These are phyloP conservation scores for Russula sp. DNA, from an alignment of 768 basidiomycete species.

Conservation along the genomic window DNA sequence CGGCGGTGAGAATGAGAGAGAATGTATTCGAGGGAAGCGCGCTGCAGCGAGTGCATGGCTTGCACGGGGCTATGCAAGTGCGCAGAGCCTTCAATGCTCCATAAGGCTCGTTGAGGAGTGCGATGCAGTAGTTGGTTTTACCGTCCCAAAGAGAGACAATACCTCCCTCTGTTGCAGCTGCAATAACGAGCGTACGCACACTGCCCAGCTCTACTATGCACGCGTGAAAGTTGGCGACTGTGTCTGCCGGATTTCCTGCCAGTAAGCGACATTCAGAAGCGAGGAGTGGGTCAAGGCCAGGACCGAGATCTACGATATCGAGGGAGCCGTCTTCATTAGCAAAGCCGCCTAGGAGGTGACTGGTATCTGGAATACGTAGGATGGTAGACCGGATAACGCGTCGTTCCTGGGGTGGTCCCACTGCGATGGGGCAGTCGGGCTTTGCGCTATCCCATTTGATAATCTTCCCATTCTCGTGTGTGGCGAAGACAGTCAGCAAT, in stretches of 20 bases:
- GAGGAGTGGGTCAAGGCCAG: conserved; percentile 31
- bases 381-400: conserved; percentile 43
- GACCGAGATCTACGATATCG: conserved; percentile 50
- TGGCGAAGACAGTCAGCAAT: conserved; percentile 22
- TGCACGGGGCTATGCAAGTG: conserved; percentile 45
- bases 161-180: conserved; percentile 56
- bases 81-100: conserved; percentile 55
- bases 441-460: conserved; percentile 43
- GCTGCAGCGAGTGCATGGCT: conserved; percentile 64
- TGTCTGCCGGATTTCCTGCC: conserved; percentile 52
- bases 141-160: conserved; percentile 73
- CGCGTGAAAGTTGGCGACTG: conserved; percentile 45
- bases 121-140: conserved; percentile 53
- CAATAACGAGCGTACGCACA: conserved; percentile 45
- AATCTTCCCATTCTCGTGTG: conserved; percentile 53
- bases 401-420: conserved; percentile 38
- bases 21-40: conserved; percentile 61
- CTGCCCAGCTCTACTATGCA: conserved; percentile 47
- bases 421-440: conserved; percentile 28
- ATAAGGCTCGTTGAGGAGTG: conserved; percentile 50
- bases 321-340: conserved; percentile 58
- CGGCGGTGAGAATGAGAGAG: conserved; percentile 57
- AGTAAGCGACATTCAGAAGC: conserved; percentile 42
- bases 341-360: conserved; percentile 48
- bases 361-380: conserved; percentile 40